These are phyloP conservation scores for Ophiocordyceps camponoti-saundersi DNA, from an alignment of 2,329 filamentous ascomycete species.

Conservation along the genomic window DNA sequence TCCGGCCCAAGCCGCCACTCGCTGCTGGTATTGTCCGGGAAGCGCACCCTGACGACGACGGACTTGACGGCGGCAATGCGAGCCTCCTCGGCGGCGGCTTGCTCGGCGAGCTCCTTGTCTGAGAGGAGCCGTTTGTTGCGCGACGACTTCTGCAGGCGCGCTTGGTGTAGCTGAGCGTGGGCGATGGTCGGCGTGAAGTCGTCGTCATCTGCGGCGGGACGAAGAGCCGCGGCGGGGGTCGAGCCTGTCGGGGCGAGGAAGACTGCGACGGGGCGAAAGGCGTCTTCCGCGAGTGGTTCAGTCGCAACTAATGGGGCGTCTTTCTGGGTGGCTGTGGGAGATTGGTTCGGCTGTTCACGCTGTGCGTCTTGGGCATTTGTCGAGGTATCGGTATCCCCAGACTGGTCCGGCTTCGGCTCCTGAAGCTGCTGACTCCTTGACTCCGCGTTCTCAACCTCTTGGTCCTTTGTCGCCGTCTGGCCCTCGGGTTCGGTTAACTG, in stretches of 20 bases:
- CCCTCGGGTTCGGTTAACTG: slow-evolving; percentile 66
- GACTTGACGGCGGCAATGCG: slow-evolving; percentile 48
- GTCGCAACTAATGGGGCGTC: not conserved
- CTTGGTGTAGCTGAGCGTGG: slow-evolving; percentile 61
- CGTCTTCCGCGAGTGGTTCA: slow-evolving; percentile 9
- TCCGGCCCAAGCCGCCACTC: slow-evolving; percentile 51
- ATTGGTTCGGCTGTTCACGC: slow-evolving; percentile 4
- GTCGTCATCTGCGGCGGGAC: slow-evolving; percentile 49
- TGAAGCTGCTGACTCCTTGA: slow-evolving; percentile 1
- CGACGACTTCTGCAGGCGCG: slow-evolving; percentile 39
- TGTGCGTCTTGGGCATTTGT: slow-evolving; percentile 3
- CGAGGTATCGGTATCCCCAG: not conserved
- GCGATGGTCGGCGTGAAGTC: slow-evolving; percentile 63
- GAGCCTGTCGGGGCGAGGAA: slow-evolving; percentile 61
- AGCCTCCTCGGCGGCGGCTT: slow-evolving; percentile 46
- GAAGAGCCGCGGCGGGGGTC: slow-evolving; percentile 59
- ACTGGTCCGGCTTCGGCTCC: slow-evolving; percentile 9
- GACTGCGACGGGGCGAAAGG: slow-evolving; percentile 43
- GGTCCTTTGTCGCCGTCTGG: slow-evolving; percentile 18
- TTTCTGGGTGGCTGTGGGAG: not conserved
- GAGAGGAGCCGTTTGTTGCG: slow-evolving; percentile 67
- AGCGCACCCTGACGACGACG: slow-evolving; percentile 64
- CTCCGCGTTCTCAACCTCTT: slow-evolving; percentile 2
- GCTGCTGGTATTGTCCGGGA: slow-evolving; percentile 71
- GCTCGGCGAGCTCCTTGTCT: slow-evolving; percentile 63